Evolutionary conservation across 1,284 basidiomycete genomes (phyloP).

Genomic region (Moesziomyces parantarcticus): DNA sequence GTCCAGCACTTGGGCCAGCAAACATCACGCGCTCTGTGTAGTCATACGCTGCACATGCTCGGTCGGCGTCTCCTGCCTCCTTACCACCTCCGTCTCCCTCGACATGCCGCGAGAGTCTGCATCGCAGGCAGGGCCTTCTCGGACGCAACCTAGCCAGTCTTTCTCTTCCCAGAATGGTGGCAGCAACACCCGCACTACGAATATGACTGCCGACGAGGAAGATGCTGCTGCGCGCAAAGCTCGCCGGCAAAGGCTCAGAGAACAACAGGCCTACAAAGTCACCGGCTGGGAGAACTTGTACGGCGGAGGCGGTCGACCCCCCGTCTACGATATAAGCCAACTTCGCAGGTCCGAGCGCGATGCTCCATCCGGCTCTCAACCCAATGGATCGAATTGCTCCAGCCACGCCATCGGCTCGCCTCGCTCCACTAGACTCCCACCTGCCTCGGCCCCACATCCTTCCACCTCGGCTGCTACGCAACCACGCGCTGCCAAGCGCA

Average conservation of each 20-base stretch:
- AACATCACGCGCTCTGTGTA: too few species aligned
- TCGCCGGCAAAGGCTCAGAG: conserved; percentile 21
- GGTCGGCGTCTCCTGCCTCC: neutral
- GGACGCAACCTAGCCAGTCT: neutral
- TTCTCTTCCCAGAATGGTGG: neutral
- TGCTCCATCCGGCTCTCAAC: neutral
- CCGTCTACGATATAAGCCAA: conserved; percentile 11
- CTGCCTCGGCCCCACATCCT: conserved; percentile 11
- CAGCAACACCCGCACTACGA: neutral
- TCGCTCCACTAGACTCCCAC: neutral
- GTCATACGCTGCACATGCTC: neutral
- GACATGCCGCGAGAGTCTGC: neutral
- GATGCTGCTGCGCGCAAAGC: conserved; percentile 15
- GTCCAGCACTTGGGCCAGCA: neutral
- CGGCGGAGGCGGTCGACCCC: conserved; percentile 23
- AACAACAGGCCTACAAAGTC: conserved; percentile 29
- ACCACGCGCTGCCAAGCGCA: conserved; percentile 11
- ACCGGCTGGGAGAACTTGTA: conserved; percentile 33
- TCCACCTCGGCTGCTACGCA: neutral
- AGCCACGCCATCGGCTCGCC: neutral
- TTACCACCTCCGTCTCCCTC: neutral
- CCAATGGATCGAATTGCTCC: neutral
- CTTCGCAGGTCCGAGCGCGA: neutral
- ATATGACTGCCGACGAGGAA: neutral
- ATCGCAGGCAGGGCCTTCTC: conserved; percentile 3